These are phyloP conservation scores for Rubroboletus satanas DNA, from an alignment of 768 basidiomycete genomes.

Conservation along the genomic window DNA sequence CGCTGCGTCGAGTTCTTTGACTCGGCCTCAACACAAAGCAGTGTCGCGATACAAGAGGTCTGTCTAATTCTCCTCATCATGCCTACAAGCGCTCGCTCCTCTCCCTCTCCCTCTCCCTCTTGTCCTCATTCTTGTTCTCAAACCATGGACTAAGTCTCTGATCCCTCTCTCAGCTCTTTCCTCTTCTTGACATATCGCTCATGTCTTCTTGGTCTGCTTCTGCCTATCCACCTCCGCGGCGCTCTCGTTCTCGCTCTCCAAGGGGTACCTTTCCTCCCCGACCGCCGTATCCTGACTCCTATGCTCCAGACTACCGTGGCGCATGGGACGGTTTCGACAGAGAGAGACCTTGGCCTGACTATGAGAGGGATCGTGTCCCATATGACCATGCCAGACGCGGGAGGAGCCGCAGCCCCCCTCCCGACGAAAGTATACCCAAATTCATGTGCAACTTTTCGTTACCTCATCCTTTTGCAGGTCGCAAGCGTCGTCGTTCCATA, in stretches of 20 bases:
- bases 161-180: conserved; percentile 44
- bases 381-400: conserved; percentile 70
- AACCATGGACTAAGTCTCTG: conserved; percentile 44
- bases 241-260: conserved; percentile 80
- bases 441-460: background rate
- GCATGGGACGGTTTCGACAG: conserved; percentile 72
- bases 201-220: conserved; percentile 75
- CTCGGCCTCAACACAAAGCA: conserved; percentile 33
- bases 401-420: conserved; percentile 72
- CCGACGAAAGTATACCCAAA: conserved; percentile 55
- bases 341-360: conserved; percentile 60
- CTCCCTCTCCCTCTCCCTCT: conserved; percentile 57
- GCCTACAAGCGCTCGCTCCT: conserved; percentile 68
- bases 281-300: conserved; percentile 54
- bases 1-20: conserved; percentile 34
- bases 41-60: conserved; percentile 75
- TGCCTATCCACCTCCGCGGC: conserved; percentile 70
- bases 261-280: conserved; percentile 51
- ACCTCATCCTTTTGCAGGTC: conserved; percentile 36
- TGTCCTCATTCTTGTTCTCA: conserved; percentile 44
- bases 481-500: conserved; percentile 75
- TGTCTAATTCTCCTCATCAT: conserved; percentile 75
- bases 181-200: conserved; percentile 38
- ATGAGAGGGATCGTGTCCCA: conserved; percentile 64
- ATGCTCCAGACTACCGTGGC: conserved; percentile 55